Evolutionary conservation across 331 rosid genomes (phyloP).

Genomic region (Malus hybrid): DNA sequence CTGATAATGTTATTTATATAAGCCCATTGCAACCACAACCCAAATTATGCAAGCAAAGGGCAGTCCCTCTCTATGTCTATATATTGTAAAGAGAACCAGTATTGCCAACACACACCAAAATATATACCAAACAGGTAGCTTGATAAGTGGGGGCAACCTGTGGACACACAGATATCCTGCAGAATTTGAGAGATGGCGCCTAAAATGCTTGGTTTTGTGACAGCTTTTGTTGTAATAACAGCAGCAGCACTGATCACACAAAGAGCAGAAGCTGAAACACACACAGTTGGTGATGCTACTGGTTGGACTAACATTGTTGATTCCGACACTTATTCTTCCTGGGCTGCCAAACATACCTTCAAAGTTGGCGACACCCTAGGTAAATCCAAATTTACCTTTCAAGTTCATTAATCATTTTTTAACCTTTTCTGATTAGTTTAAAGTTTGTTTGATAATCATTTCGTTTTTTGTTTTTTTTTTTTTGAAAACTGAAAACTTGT

Average conservation of each 20-base stretch:
- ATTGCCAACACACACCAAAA: not conserved
- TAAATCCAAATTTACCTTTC: not conserved
- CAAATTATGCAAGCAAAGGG: too few species aligned
- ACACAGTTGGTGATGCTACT: not conserved
- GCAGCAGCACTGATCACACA: not conserved
- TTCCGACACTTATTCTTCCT: conserved; percentile 3
- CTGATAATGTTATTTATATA: not conserved
- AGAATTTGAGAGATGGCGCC: not conserved
- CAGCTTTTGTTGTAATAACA: not conserved
- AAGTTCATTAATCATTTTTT: too few species aligned
- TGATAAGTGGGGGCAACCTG: not conserved
- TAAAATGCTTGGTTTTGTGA: not conserved
- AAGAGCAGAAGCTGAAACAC: not conserved
- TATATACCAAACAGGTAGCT: not conserved
- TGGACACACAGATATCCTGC: not conserved
- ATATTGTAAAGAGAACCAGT: not conserved
- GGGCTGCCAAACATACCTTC: conserved; percentile 6
- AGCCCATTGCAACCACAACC: not conserved
- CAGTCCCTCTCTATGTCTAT: not conserved
- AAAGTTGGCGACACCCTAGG: conserved; percentile 19
- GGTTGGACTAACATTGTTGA: conserved; percentile 3
- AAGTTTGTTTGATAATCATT: too few species aligned
- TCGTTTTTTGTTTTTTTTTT: too few species aligned
- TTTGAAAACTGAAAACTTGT: too few species aligned
- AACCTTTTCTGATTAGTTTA: too few species aligned